phyloP scores from a whole-genome alignment of 225 moss, liverwort and hornwort genomes.

The Physcomitrium patens region DNA sequence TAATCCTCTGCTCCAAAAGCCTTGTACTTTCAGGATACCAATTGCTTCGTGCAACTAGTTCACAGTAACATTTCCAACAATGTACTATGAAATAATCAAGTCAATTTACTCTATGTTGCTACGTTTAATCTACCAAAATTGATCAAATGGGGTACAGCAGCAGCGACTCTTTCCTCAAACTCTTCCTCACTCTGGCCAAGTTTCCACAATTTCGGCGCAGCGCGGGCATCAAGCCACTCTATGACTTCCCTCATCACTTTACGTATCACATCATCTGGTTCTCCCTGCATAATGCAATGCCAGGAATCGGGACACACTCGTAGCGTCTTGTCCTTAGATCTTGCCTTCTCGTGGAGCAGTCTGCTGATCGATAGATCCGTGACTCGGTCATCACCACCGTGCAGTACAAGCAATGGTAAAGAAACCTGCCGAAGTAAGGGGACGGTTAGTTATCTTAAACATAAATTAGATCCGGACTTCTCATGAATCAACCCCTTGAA shows the following conservation, averaged over 20 bases:
- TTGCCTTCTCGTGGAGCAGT: slow-evolving; percentile 62
- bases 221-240: slow-evolving; percentile 63
- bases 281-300: slow-evolving; percentile 85
- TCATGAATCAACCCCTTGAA: neutral
- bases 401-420: slow-evolving; percentile 77
- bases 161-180: slow-evolving; percentile 34
- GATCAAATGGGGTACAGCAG: slow-evolving; percentile 47
- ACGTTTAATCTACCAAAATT: slow-evolving; percentile 44
- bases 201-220: slow-evolving; percentile 4
- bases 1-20: neutral
- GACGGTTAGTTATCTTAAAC: neutral
- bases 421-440: slow-evolving; percentile 56
- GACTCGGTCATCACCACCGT: slow-evolving; percentile 75
- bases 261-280: slow-evolving; percentile 70
- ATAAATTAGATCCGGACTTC: neutral
- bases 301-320: slow-evolving; percentile 68
- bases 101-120: neutral
- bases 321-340: slow-evolving; percentile 63
- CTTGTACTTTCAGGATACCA: neutral
- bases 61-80: neutral
- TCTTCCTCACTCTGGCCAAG: slow-evolving; percentile 3
- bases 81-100: too few species aligned
- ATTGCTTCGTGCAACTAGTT: neutral
- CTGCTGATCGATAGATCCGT: slow-evolving; percentile 85
- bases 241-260: slow-evolving; percentile 70